A percentile compares a stretch with the other conserved stretches of the same genome.
phyloP scores from a whole-genome alignment of 768 basidiomycete genomes.

The Pleurotus citrinopileatus region DNA sequence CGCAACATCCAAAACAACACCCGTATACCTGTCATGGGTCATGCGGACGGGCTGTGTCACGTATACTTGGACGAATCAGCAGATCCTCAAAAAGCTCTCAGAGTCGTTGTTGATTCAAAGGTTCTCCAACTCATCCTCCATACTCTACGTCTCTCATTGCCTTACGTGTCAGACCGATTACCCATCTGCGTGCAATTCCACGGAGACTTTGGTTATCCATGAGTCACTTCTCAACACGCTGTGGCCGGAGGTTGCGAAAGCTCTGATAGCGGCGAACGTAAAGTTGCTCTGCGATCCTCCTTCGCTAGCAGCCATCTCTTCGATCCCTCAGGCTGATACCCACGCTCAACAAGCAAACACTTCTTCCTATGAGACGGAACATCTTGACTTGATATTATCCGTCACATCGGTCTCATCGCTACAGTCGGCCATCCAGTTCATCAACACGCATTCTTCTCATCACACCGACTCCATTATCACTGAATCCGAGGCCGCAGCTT shows the following conservation, averaged over 20 bases:
- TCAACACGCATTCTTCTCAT: constrained; percentile 91
- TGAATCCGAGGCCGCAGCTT: constrained; percentile 62
- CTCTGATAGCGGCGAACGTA: constrained; percentile 68
- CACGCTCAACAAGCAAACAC: constrained; percentile 52
- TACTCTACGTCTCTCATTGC: not conserved
- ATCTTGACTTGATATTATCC: constrained; percentile 82
- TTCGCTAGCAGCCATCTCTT: constrained; percentile 55
- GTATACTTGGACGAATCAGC: constrained; percentile 88
- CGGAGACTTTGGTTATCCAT: constrained; percentile 88
- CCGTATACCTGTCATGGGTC: constrained; percentile 97
- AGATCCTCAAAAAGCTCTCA: constrained; percentile 71
- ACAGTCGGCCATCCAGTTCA: constrained; percentile 74
- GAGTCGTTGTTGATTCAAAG: constrained; percentile 89
- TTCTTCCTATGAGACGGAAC: constrained; percentile 82
- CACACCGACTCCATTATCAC: constrained; percentile 95
- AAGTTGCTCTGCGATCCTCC: constrained; percentile 75
- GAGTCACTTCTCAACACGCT: constrained; percentile 62
- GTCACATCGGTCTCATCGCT: constrained; percentile 75
- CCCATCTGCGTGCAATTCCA: constrained; percentile 93
- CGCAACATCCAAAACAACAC: constrained; percentile 85
- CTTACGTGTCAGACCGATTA: constrained; percentile 68
- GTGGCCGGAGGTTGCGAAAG: constrained; percentile 79
- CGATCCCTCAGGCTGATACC: constrained; percentile 35
- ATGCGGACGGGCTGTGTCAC: constrained; percentile 93
- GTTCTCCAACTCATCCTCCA: constrained; percentile 35